Evolutionary conservation across 768 basidiomycete species (phyloP).

Genomic region (Tricholoma matsutake): DNA sequence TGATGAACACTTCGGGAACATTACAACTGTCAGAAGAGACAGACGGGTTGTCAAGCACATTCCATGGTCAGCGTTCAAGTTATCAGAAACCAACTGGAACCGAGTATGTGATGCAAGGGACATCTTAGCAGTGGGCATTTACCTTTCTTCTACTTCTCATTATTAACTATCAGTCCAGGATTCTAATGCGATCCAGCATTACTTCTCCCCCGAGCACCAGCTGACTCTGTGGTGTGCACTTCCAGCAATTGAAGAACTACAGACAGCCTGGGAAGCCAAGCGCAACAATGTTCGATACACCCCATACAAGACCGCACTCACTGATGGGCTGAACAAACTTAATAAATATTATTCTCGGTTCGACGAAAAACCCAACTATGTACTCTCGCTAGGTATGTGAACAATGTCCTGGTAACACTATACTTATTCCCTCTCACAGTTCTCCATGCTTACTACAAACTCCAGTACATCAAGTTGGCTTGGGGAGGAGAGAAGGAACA

Average conservation of each 20-base stretch:
- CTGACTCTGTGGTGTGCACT: too few species aligned
- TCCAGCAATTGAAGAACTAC: too few species aligned
- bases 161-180: not conserved
- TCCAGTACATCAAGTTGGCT: too few species aligned
- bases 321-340: conserved; percentile 21
- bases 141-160: not conserved
- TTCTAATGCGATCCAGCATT: not conserved
- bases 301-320: conserved; percentile 19
- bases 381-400: conserved; percentile 18
- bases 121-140: not conserved
- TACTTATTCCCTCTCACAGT: not conserved
- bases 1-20: not conserved
- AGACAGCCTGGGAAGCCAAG: not conserved
- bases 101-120: too few species aligned
- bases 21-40: not conserved
- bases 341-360: conserved; percentile 19
- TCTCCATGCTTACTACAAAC: conserved; percentile 18
- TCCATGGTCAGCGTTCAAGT: not conserved
- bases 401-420: not conserved
- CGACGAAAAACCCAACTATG: conserved; percentile 15
- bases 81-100: not conserved
- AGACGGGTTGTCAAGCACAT: not conserved
- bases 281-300: not conserved
- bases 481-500: too few species aligned
- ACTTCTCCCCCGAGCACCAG: not conserved